These are phyloP conservation scores for Rasamsonia emersonii DNA, from an alignment of 2,329 filamentous ascomycete genomes.

Conservation along the genomic window DNA sequence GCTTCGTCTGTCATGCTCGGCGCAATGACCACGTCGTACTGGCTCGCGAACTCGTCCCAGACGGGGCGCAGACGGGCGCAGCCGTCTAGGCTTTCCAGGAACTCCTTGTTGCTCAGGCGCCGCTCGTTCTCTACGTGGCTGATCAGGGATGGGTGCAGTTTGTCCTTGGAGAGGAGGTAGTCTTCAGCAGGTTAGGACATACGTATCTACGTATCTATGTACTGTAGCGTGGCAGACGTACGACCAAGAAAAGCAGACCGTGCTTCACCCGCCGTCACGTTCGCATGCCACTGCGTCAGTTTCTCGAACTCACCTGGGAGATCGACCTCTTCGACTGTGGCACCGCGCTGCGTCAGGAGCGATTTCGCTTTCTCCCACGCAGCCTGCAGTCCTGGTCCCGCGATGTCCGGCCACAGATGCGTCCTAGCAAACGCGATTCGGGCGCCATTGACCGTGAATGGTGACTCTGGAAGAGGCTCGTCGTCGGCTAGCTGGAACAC, in stretches of 20 bases:
- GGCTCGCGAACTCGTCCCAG: conserved; percentile 44
- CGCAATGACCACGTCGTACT: conserved; percentile 49
- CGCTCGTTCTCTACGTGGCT: conserved; percentile 9
- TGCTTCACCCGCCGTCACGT: conserved; percentile 46
- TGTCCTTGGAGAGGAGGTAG: conserved; percentile 2
- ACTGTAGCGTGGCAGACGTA: conserved; percentile 40
- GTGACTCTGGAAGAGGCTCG: conserved; percentile 14
- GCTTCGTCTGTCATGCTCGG: conserved; percentile 55
- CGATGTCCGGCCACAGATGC: conserved; percentile 40
- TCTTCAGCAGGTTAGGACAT: neutral
- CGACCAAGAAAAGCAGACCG: conserved; percentile 41
- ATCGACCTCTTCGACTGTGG: conserved; percentile 47
- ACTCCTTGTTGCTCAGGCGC: conserved; percentile 36
- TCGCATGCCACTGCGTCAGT: conserved; percentile 45
- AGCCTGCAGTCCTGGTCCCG: conserved; percentile 18
- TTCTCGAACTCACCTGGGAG: conserved; percentile 43
- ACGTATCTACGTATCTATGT: neutral
- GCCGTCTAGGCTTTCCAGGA: conserved; percentile 48
- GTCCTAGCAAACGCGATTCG: conserved; percentile 50
- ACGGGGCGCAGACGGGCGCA: conserved; percentile 46
- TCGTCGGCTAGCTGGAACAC: conserved; percentile 50
- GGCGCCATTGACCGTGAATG: conserved; percentile 36
- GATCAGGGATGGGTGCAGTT: neutral
- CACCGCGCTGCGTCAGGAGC: conserved; percentile 39
- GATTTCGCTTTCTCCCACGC: conserved; percentile 27